Base-by-base conservation (phyloP, 192 early-diverging fungal species). In the Rhizoclosmatium globosum region DNA sequence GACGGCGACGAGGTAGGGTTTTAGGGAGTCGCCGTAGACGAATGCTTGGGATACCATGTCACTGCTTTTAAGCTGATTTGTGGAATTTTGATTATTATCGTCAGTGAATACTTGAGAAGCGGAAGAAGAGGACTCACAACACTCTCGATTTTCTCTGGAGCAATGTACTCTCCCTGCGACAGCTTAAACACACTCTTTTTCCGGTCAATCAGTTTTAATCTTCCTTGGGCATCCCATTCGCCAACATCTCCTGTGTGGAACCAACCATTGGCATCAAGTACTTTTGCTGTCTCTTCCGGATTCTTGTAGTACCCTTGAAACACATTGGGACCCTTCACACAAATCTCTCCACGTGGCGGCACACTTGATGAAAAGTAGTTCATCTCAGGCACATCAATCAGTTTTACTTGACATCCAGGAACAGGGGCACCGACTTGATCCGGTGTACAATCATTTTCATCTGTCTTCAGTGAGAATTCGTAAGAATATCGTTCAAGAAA, bases 1-100 rank as follows among this genome's bases (percentile, higher is more conserved):
- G 44, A 98, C 87, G 7, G 88, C 95, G 4, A 99, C 94, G 45
- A 98, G 76, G n/a, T 82, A 83, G 9, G 92, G 85, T 86, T 95
- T 91, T 66, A 98, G 85, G 42, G 93, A 94, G 81, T 98, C 94
- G 60, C 98, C 98, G 85, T 98, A 94, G 3, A 99, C 95, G 83
- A 95, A 98, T 38, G 93, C 85, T 86, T 98, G 97, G 56, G 94
- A 92, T 11, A 98, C 88, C 50, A 92, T 77, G 43, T 83, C 82
- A 82, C 23, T 41, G 6, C 62, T 23, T 64, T 64, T 64, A 11
- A 64, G 41, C 62, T 64, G 62, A 23, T 6, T 17, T 0, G 7
- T 94, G 90, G 93, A 93, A 64, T 81, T 59, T n/a, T 81, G 88
- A 78, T 93, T 58, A 17, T n/a, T n/a, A n/a, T n/a, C n/a, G n/a